These are phyloP conservation scores for Cytospora piceicola DNA, from an alignment of 2,329 filamentous ascomycete species.

Conservation along the genomic window DNA sequence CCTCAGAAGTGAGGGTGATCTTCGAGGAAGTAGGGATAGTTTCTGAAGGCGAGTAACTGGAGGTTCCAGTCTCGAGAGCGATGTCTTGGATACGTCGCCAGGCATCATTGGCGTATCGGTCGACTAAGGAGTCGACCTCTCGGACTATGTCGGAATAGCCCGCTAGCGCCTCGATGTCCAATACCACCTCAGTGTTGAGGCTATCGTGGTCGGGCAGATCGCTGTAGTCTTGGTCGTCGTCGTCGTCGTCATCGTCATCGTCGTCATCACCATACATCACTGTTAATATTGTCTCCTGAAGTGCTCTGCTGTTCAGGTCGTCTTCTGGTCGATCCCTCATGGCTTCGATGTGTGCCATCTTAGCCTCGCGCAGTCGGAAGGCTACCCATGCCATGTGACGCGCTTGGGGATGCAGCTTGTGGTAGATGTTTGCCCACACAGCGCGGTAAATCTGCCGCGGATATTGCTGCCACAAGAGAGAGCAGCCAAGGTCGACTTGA, in stretches of 20 bases:
- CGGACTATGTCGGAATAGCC: neutral
- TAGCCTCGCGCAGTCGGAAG: neutral
- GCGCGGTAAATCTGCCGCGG: neutral
- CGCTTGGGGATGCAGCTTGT: neutral
- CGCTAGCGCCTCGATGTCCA: neutral
- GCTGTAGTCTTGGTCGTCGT: neutral
- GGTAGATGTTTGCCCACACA: neutral
- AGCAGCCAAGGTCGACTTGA: neutral
- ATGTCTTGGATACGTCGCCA: neutral
- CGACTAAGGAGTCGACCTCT: neutral
- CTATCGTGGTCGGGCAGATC: neutral
- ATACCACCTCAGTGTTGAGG: neutral
- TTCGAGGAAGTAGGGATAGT: neutral
- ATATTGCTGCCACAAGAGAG: neutral
- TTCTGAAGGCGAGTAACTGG: neutral
- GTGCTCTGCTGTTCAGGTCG: neutral
- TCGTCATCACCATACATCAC: neutral
- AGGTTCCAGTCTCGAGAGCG: neutral
- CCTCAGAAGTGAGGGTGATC: neutral
- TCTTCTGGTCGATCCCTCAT: neutral
- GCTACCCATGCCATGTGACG: neutral
- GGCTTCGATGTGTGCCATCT: neutral
- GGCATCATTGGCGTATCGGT: conserved; percentile 14
- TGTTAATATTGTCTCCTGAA: neutral
- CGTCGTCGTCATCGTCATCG: neutral